Base-by-base conservation (phyloP, 164 flowering plant species). In the Malania oleifera region DNA sequence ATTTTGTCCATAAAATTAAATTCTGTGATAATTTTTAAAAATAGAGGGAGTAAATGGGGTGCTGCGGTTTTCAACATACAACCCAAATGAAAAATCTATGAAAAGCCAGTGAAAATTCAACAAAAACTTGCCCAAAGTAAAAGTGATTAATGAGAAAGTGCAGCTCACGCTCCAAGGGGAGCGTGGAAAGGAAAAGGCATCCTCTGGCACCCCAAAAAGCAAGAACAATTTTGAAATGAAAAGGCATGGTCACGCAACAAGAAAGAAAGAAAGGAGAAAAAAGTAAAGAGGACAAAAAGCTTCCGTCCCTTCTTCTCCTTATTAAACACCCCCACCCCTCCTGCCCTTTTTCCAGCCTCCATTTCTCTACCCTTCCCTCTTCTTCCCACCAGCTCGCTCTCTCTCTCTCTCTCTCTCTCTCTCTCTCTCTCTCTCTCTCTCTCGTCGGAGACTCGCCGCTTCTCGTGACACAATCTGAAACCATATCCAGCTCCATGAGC, bases 381-480 rank as follows among this genome's bases (percentile, higher is more conserved):
- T 19, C 17, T 19, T 41, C 45, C 17, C 45, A 1, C 45, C n/a
- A 2, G 18, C n/a, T 17, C 19, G n/a, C 19, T 17, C 17, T 41
- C 19, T 7, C 19, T 8, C 18, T 14, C 46, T 29, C 37, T 40
- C 58, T 39, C 43, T 61, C 39, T 55, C 38, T 29, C 39, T 54
- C 56, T 43, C 57, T 63, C 37, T 41, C 59, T 43, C 65, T 41
- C 59, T 41, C 8, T 13, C 18, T 23, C 35, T 17, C 15, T 7
- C 52, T 23, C 49, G 40, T 64, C 59, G 59, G 55, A 46, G 28
- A 60, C 76, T 60, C 51, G 61, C 75, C 70, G 52, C 60, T 56
- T 54, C 77, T 52, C 81, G 77, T 79, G 79, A 79, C 57, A 53
- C 61, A 38, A 8, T 41, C 57, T 18, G 13, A 46, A 49, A 66